Evolutionary conservation across 768 basidiomycete genomes (phyloP), one percentile per base, ranked within the genome.

Genomic region (Amanita rimosa): DNA sequence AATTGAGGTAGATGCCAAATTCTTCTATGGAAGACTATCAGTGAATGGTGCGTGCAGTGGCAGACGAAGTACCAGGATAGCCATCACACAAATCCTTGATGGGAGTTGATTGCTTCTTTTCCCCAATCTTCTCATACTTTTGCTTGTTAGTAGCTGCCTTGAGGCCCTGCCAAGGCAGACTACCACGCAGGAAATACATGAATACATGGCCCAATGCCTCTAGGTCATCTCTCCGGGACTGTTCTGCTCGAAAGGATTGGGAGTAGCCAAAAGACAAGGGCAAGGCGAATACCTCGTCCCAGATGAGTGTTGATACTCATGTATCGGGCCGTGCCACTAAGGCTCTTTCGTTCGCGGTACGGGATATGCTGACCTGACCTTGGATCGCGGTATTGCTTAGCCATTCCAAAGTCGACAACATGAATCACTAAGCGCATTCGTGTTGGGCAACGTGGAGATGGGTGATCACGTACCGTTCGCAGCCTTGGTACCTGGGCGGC

Each of bases 61-160:
- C 13, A 19, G 29, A 35, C 31, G 8, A 9, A 34, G 62, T 75
- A 91, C 91, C 92, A 43, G 96, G 95, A 71, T 85, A 93, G 50
- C 91, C 89, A 58, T 98, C 96, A 59, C 85, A 91, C 21, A 99
- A 75, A 61, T 99, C 96, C 69, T 91, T 95, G 65, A 99, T 97
- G 6, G 87, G 86, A 24, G 96, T 98, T 11, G 87, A 88, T 71
- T 98, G 96, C 76, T 92, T 99, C 84, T 99, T 99, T 74, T 99
- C 95, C 54, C 95, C 95, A 64, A 99, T 99, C 76, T 98, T 99
- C 75, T 99, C 95, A 70, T 99, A 99, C 74, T 98, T 91, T 66
- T 98, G 96, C 73, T 99, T 99, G 75, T 99, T 98, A 44, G 94
- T 99, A 24, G 96, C 96, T 29, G 96, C 96, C 69, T 98, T 98